Evolutionary conservation across 805 yeast species (phyloP), one percentile per base, ranked within the genome.

Genomic region (Cyberlindnera saturnus): DNA sequence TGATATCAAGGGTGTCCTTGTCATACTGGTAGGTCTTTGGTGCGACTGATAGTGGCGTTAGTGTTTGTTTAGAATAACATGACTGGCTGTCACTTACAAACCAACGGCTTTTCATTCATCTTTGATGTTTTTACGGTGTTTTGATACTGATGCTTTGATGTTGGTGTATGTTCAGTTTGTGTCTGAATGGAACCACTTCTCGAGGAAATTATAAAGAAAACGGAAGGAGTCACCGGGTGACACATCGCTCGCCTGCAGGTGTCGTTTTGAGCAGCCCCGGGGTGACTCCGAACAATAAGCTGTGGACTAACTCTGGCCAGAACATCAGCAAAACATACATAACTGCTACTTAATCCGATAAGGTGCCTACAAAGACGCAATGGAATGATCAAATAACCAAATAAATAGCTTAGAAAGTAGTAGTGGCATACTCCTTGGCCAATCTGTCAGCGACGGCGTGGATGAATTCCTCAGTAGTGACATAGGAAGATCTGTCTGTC

Each of bases 381-480:
- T 23, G 28, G 11, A 23, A 23, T 23, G 28, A 23, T 23, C 16
- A 31, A 15, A 31, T 31, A 31, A 31, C 33, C 33, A 15, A 31
- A 31, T 15, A 14, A 31, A 14, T 14, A 31, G 16, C 29, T 43
- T 34, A 49, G 39, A 46, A 46, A 26, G 45, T 38, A 16, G 40
- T 34, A 11, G 28, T 23, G 11, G 39, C 44, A 16, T 23, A 49
- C 32, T 41, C 44, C 43, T 35, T 41, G 34, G 42, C 31, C 48
- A 89, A 75, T 64, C 88, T 81, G 51, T 66, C 65, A 46, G 85
- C 82, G 49, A 90, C 97, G 32, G 83, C 84, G 50, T 81, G 86
- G 55, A 90, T 79, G 66, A 88, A 90, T 66, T 88, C 96, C 63
- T 85, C 93, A 41, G 97, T 91, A 41, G 95, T 83, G 34, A 89